phyloP scores from a whole-genome alignment of 768 basidiomycete species.

The Crepidotus variabilis region DNA sequence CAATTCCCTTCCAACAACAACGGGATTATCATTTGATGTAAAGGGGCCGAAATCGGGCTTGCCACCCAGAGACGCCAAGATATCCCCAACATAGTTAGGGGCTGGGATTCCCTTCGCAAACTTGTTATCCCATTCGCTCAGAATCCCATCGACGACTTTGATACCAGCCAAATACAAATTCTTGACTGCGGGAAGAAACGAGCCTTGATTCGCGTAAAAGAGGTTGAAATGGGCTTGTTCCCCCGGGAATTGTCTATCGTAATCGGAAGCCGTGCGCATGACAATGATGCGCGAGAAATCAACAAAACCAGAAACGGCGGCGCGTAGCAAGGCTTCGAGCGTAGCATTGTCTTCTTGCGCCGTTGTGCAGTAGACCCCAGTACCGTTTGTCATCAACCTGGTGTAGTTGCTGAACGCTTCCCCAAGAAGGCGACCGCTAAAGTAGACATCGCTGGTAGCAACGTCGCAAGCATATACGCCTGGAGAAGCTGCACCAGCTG shows the following conservation, averaged over 20 bases:
- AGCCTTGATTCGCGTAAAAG: neutral
- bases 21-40: constrained; percentile 4
- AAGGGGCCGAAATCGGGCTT: neutral
- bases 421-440: neutral
- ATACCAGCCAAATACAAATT: neutral
- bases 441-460: neutral
- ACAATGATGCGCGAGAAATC: neutral
- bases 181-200: neutral
- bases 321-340: neutral
- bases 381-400: neutral
- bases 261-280: neutral
- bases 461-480: neutral
- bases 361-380: neutral
- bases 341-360: neutral
- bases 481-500: neutral
- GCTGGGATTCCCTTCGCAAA: neutral
- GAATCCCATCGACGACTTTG: neutral
- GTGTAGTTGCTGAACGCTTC: neutral
- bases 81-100: neutral
- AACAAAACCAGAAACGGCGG: neutral
- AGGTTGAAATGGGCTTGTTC: neutral
- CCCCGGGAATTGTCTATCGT: neutral
- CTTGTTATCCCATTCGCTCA: neutral
- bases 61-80: neutral
- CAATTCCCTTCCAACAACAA: too few species aligned